phyloP scores from a whole-genome alignment of 805 yeast genomes.

The Lachancea fermentati region DNA sequence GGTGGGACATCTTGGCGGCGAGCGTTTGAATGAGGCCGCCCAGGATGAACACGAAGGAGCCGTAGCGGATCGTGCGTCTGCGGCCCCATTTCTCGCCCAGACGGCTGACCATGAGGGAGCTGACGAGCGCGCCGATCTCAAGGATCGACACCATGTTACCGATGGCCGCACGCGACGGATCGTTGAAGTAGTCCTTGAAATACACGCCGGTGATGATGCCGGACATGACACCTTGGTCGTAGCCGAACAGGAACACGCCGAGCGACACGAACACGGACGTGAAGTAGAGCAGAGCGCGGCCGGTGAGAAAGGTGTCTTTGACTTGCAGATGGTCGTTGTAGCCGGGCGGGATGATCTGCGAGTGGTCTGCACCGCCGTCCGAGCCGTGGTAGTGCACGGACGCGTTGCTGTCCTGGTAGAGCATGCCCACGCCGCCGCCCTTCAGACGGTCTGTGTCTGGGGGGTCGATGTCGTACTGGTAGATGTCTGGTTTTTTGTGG shows the following conservation, averaged over 20 bases:
- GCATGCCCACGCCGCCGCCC: constrained; percentile 6
- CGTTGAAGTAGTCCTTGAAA: constrained; percentile 61
- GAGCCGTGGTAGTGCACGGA: constrained; percentile 7
- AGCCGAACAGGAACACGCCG: constrained; percentile 66
- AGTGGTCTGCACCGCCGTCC: constrained; percentile 3
- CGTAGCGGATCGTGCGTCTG: constrained; percentile 69
- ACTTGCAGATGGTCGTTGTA: constrained; percentile 13
- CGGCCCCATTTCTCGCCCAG: constrained; percentile 78
- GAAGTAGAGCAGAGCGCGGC: constrained; percentile 30
- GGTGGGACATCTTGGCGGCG: constrained; percentile 45
- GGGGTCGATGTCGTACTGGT: constrained; percentile 9
- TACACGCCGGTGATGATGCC: constrained; percentile 74
- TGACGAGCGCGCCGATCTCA: constrained; percentile 80
- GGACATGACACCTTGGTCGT: constrained; percentile 86
- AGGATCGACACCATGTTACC: constrained; percentile 87
- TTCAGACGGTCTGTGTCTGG: constrained; percentile 2
- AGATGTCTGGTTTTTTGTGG: constrained; percentile 14
- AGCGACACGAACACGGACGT: constrained; percentile 37
- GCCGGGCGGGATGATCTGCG: constrained; percentile 10
- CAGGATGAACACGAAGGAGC: constrained; percentile 68
- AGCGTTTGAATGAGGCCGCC: constrained; percentile 75
- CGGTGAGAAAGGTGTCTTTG: constrained; percentile 17
- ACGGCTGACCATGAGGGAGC: constrained; percentile 72
- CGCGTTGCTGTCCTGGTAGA: constrained; percentile 14
- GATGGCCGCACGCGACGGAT: constrained; percentile 68